Base-by-base conservation (phyloP, 805 yeast species). In the Ogataea allantospora region DNA sequence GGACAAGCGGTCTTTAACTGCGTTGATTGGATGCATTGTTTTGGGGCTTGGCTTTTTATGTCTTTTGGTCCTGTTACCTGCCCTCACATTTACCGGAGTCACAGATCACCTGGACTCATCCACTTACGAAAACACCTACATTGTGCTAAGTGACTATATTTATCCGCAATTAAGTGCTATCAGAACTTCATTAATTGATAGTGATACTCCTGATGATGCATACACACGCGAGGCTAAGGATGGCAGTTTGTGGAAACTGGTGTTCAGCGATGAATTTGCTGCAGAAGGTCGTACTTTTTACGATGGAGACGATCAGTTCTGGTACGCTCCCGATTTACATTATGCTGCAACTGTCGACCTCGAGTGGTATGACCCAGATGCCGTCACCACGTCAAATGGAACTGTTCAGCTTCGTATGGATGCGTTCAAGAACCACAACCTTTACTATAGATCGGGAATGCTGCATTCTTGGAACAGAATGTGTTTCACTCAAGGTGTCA, bases 301-400 rank as follows among this genome's bases (percentile, higher is more conserved):
- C 60, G 83, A 77, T 7, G 93, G 91, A 29, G 96, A 88, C 57
- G 96, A 88, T 58, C 96, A 86, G 61, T 88, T 84, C 56, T 89
- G 91, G 83, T 75, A 83, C 29, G 96, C 88, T 3, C 85, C 81
- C 2, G 87, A 88, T 63, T 51, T 88, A 23, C 78, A 88, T 59
- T 89, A 89, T 61, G 89, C 74, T 38, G 95, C 95, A 16, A 89
- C 97, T 5, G 65, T 75, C 40, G 97, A 89, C 68, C 71, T 88
- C 55, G 97, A 89, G 66, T 89, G 96, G 96, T 89, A 89, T 62
- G 82, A 79, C 43, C 98, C 98, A 1, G 96, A 89, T 58, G 96
- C 96, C 1, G 78, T 73, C 3, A 72, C 80, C 20, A 89, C 97
- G 0, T 67, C 63, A 5, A 76, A 84, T 48, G 97, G 97, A 43